Evolutionary conservation across 257 asterid species (phyloP).

Genomic region (Solanum phureja): DNA sequence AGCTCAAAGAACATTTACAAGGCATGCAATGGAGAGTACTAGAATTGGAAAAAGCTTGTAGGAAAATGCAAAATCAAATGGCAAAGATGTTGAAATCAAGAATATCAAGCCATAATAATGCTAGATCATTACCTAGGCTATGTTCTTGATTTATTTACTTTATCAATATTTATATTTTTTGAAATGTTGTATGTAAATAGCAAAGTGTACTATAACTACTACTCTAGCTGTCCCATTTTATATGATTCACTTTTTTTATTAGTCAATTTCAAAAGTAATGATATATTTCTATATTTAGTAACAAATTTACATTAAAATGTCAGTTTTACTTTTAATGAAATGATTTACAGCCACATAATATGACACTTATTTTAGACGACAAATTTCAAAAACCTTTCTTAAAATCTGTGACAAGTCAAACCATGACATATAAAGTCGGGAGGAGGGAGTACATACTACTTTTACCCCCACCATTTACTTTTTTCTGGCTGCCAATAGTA

Average conservation of each 20-base stretch:
- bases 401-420: not conserved
- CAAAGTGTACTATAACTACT: not conserved
- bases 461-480: not conserved
- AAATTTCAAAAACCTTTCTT: too few species aligned
- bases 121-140: constrained; percentile 61
- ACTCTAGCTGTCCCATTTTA: not conserved
- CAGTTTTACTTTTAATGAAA: too few species aligned
- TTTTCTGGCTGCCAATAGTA: not conserved
- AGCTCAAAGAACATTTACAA: constrained; percentile 56
- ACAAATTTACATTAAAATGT: too few species aligned
- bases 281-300: too few species aligned
- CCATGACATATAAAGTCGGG: not conserved
- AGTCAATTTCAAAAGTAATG: too few species aligned
- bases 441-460: not conserved
- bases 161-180: not conserved
- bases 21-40: constrained; percentile 85
- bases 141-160: constrained; percentile 38
- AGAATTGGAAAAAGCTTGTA: constrained; percentile 69
- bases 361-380: too few species aligned
- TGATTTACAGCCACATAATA: not conserved
- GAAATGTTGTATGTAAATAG: constrained; percentile 21
- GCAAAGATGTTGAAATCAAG: constrained; percentile 62
- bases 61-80: constrained; percentile 70
- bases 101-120: constrained; percentile 29
- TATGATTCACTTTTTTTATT: not conserved